Evolutionary conservation across 2,329 filamentous ascomycete genomes (phyloP).

Genomic region (Escovopsis sp.): DNA sequence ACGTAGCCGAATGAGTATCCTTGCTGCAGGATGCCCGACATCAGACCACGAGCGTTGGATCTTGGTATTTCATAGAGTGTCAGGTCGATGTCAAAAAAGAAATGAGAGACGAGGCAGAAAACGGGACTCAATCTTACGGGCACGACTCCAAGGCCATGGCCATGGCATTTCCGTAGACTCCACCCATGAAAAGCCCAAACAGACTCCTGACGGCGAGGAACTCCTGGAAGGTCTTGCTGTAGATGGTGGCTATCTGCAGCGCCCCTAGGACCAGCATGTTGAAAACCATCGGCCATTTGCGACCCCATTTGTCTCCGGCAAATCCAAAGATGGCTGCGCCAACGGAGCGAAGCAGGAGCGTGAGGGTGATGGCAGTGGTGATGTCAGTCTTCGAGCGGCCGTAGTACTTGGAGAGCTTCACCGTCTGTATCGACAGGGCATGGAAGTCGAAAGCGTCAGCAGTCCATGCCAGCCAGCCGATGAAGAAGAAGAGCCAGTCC

Average conservation of each 20-base stretch:
- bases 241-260: constrained; percentile 63
- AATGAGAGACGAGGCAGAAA: too few species aligned
- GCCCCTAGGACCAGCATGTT: constrained; percentile 62
- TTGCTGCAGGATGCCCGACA: constrained; percentile 72
- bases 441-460: constrained; percentile 79
- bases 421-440: constrained; percentile 63
- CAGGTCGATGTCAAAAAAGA: not conserved
- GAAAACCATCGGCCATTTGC: constrained; percentile 71
- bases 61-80: constrained; percentile 18
- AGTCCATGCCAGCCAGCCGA: constrained; percentile 63
- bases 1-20: constrained; percentile 73
- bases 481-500: constrained; percentile 64
- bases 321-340: constrained; percentile 66
- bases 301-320: constrained; percentile 63
- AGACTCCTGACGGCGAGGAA: constrained; percentile 62
- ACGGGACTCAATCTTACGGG: constrained; percentile 31
- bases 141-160: constrained; percentile 66
- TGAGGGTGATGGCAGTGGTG: constrained; percentile 61
- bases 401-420: constrained; percentile 46
- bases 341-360: constrained; percentile 57
- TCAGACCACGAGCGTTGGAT: constrained; percentile 56
- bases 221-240: constrained; percentile 53
- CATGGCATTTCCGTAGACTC: constrained; percentile 65
- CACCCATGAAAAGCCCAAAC: constrained; percentile 70
- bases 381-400: constrained; percentile 46